Base-by-base conservation (phyloP, 2,329 filamentous ascomycete species). In the Dryadomyces sulphureus region DNA sequence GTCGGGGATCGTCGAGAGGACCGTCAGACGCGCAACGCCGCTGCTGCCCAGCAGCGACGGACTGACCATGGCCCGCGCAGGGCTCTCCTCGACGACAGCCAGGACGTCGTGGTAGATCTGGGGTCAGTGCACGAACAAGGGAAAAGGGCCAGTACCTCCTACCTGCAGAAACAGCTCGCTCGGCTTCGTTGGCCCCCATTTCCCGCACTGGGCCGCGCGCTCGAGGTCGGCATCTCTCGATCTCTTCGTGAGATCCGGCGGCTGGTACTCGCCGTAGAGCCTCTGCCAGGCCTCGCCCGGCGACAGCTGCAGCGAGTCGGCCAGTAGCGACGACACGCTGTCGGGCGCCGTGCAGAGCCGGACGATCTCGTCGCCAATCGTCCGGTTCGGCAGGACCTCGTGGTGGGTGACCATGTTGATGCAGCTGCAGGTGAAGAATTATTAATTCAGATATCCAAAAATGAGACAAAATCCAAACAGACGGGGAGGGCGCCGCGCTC, bases 1-100 rank as follows among this genome's bases (percentile, higher is more conserved):
- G 57, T 89, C 84, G 0, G 79, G 77, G 20, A 84, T 63, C 1
- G 74, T 73, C 0, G 76, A 79, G 24, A 89, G 76, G 36, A 87
- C 72, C 0, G 80, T 82, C 51, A 89, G 59, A 0, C 82, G 83
- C 8, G 82, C 62, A 0, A 74, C 73, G 4, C 84, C 84, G 49
- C 66, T 60, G 22, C 64, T 70, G 1, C 70, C 71, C 62, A 75
- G 66, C 1, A 74, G 54, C 2, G 68, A 65, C 1, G 70, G 71
- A 44, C 69, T 73, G 6, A 72, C 68, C 52, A 75, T 66, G 4
- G 69, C 75, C 0, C 63, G 61, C 21, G 66, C 54, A 0, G 69
- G 67, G 52, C 77, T 66, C 19, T 68, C 60, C 4, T 77, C 65
- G 0, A 81, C 57, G 4, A 73, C 70, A 44, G 64, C 64, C 1